A percentile compares a stretch with the other conserved stretches of the same genome.
These are phyloP conservation scores for Dictyostelium brefeldianum DNA, from an alignment of 78 protist genomes.

Conservation along the genomic window DNA sequence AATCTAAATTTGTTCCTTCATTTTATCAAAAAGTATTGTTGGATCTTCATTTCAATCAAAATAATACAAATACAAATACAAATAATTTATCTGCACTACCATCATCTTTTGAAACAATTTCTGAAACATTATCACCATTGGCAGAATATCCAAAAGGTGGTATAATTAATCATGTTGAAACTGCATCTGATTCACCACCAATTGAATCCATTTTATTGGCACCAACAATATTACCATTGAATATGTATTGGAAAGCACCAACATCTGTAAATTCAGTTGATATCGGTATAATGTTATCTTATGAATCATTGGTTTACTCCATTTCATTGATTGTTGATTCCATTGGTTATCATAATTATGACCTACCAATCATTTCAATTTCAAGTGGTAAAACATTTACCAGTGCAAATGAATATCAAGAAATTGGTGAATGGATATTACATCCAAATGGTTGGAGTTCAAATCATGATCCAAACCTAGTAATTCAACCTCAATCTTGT, in stretches of 20 bases:
- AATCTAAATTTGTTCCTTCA: conserved; percentile 6
- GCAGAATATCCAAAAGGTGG: conserved; percentile 63
- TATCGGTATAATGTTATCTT: background rate
- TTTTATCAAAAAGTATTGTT: conserved; percentile 43
- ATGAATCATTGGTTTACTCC: conserved; percentile 58
- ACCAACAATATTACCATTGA: conserved; percentile 47
- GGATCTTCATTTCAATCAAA: conserved; percentile 1
- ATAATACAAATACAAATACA: background rate
- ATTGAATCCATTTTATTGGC: conserved; percentile 61
- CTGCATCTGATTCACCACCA: conserved; percentile 43
- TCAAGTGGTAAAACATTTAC: conserved; percentile 14
- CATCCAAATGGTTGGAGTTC: conserved; percentile 82
- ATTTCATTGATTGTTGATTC: conserved; percentile 57
- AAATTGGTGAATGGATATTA: conserved; percentile 57
- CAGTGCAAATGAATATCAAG: background rate
- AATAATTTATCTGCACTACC: background rate
- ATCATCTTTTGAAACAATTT: conserved; percentile 4
- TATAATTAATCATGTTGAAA: background rate
- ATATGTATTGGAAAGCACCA: conserved; percentile 69
- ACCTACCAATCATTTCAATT: conserved; percentile 32
- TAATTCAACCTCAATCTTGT: conserved; percentile 78
- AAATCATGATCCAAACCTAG: conserved; percentile 41
- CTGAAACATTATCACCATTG: conserved; percentile 39
- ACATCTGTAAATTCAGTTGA: conserved; percentile 29
- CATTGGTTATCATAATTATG: conserved; percentile 48